phyloP scores from a whole-genome alignment of 495 filamentous ascomycete species.

The Aspergillus coremiiformis region DNA sequence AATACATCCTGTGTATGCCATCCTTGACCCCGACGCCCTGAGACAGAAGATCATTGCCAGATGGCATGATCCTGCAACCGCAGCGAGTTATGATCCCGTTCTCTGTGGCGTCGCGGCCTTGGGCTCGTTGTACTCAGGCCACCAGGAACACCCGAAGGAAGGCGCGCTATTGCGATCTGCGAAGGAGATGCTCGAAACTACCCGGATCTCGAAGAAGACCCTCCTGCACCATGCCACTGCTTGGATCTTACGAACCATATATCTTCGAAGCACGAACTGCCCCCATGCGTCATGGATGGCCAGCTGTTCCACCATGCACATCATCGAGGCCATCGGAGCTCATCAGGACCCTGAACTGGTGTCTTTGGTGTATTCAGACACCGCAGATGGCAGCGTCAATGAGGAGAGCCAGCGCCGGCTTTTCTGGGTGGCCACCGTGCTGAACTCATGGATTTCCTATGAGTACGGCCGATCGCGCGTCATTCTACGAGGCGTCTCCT shows the following conservation, averaged over 20 bases:
- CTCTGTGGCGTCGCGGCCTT: constrained; percentile 36
- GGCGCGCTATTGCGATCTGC: constrained; percentile 28
- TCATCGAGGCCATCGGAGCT: constrained; percentile 42
- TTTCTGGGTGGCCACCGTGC: constrained; percentile 8
- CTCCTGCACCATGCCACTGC: constrained; percentile 29
- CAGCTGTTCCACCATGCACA: constrained; percentile 42
- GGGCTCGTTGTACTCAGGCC: constrained; percentile 32
- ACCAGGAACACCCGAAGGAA: constrained; percentile 22
- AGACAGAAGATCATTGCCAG: constrained; percentile 19
- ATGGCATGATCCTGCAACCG: constrained; percentile 19
- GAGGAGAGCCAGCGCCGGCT: constrained; percentile 20
- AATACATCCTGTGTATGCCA: constrained; percentile 39
- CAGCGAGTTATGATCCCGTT: constrained; percentile 28
- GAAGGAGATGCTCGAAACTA: constrained; percentile 27
- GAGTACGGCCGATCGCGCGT: constrained; percentile 15
- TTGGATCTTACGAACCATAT: constrained; percentile 40
- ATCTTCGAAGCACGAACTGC: constrained; percentile 36
- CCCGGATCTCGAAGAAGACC: constrained; percentile 15
- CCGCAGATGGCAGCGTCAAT: constrained; percentile 19
- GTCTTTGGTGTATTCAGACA: not conserved
- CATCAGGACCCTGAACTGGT: constrained; percentile 11
- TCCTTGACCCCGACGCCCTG: constrained; percentile 33
- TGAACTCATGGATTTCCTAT: constrained; percentile 19
- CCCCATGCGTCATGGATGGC: constrained; percentile 45
- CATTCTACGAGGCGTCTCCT: constrained; percentile 1